Conservation (phyloP, 495 filamentous ascomycete genomes). For the Tetracladium marchalianum region DNA sequence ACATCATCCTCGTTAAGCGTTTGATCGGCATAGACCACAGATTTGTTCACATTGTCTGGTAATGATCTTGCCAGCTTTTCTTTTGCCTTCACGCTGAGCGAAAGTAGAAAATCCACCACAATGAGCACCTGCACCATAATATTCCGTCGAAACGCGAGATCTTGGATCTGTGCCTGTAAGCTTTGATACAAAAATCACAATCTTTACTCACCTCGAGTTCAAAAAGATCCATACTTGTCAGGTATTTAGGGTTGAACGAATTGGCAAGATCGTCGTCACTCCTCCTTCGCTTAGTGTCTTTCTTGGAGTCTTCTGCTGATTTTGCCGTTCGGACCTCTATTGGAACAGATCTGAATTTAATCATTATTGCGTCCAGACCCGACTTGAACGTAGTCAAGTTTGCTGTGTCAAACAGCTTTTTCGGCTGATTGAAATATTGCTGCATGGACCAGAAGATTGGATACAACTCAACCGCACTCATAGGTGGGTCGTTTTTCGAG, state of each 20-base stretch:
- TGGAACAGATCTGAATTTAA: slow-evolving; percentile 68
- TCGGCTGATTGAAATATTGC: slow-evolving; percentile 82
- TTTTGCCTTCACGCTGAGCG: slow-evolving; percentile 74
- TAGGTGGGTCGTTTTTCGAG: slow-evolving; percentile 28
- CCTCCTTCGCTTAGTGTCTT: slow-evolving; percentile 65
- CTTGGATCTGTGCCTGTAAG: slow-evolving; percentile 53
- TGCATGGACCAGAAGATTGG: slow-evolving; percentile 93
- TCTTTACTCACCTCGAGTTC: slow-evolving; percentile 67
- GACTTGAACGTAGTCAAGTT: slow-evolving; percentile 68
- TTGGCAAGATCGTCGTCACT: slow-evolving; percentile 52
- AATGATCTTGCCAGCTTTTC: slow-evolving; percentile 56
- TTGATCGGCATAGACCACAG: slow-evolving; percentile 70
- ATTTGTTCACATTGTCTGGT: slow-evolving; percentile 52
- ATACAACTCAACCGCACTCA: slow-evolving; percentile 69
- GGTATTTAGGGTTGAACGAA: slow-evolving; percentile 91
- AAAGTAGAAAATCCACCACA: slow-evolving; percentile 83
- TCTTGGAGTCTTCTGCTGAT: slow-evolving; percentile 47
- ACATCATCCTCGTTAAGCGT: slow-evolving; percentile 73
- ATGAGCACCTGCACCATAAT: slow-evolving; percentile 92
- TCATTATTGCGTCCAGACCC: slow-evolving; percentile 67
- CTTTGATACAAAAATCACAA: neutral
- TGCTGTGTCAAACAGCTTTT: slow-evolving; percentile 58
- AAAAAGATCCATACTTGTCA: slow-evolving; percentile 91
- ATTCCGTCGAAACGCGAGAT: slow-evolving; percentile 86
- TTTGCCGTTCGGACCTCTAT: slow-evolving; percentile 51